Evolutionary conservation across 139 green algal species (phyloP).

Genomic region (Gonium pectorale): DNA sequence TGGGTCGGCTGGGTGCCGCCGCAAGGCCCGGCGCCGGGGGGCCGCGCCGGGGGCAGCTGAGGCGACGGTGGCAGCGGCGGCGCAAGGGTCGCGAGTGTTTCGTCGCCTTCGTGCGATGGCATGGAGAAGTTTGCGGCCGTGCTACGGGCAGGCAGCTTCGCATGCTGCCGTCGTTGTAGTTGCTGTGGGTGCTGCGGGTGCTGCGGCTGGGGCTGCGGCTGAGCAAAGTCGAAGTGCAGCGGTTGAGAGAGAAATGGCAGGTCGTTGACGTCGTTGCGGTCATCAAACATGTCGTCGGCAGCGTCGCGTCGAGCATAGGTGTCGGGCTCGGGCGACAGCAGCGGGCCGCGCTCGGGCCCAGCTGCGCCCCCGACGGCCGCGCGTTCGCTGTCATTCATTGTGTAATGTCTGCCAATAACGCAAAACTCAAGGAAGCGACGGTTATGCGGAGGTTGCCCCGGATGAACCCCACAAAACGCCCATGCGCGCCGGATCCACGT

Average conservation of each 20-base stretch:
- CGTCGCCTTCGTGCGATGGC: background rate
- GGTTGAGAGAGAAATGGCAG: background rate
- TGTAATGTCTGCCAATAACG: no score
- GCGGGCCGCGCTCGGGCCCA: background rate
- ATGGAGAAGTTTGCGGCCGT: background rate
- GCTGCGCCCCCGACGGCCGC: no score
- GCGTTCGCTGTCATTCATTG: no score
- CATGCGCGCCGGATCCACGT: no score
- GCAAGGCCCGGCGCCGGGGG: background rate
- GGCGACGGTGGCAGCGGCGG: background rate
- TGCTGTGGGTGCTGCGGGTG: background rate
- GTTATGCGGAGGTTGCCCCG: no score
- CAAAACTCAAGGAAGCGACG: no score
- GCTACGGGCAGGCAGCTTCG: no score
- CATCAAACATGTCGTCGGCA: background rate
- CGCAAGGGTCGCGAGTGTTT: background rate
- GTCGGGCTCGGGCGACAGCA: conserved; percentile 2
- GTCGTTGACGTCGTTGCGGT: background rate
- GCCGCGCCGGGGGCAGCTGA: background rate
- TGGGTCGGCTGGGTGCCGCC: background rate
- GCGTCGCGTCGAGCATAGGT: background rate
- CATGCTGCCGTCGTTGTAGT: no score
- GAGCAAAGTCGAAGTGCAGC: background rate
- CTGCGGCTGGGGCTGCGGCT: background rate
- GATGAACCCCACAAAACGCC: no score